Base-by-base conservation (phyloP, 495 filamentous ascomycete species). In the Aspergillus panamensis region DNA sequence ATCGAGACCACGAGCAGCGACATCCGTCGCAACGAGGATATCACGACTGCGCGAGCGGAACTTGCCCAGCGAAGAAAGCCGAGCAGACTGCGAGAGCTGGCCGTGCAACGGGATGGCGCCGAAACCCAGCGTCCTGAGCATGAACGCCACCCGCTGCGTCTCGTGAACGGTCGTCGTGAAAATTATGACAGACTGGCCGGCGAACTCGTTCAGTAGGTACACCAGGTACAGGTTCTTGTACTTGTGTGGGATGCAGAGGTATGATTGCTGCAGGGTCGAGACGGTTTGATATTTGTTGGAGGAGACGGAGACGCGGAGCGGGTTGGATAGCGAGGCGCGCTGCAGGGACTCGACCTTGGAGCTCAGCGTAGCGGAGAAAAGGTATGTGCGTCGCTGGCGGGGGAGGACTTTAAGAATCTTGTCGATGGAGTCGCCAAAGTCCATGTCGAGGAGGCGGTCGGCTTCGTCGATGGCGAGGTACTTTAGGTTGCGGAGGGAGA, bases 401-500 rank as follows among this genome's bases (percentile, higher is more conserved):
- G 64, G 64, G 19, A 97, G 79, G 30, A 96, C 87, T 70, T 92
- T 92, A 32, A 97, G 81, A 52, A 97, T 89, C 69, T 96, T 96
- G 67, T 96, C 91, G 10, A 97, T 79, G 20, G 94, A 85, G 3
- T 91, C 89, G 0, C 91, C 94, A 67, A 97, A 97, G 72, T 97
- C 93, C 71, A 96, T 84, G 66, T 97, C 94, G 0, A 98, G 82
- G 0, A 98, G 79, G 35, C 91, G 80, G 67, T 98, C 93, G 29
- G 93, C 94, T 72, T 98, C 94, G 62, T 97, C 94, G 83, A 97
- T 90, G 35, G 95, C 91, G 1, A 97, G 81, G 63, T 92, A 96
- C 64, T 91, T 90, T 4, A 97, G 74, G 14, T 74, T 75, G 6
- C 84, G 82, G 37, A 97, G 73, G 8, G 85, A 89, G 71, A 98